A percentile compares a stretch with the other conserved stretches of the same genome.
These are phyloP conservation scores for Viola pubescens DNA, from an alignment of 441 rosid genomes.

Conservation along the genomic window DNA sequence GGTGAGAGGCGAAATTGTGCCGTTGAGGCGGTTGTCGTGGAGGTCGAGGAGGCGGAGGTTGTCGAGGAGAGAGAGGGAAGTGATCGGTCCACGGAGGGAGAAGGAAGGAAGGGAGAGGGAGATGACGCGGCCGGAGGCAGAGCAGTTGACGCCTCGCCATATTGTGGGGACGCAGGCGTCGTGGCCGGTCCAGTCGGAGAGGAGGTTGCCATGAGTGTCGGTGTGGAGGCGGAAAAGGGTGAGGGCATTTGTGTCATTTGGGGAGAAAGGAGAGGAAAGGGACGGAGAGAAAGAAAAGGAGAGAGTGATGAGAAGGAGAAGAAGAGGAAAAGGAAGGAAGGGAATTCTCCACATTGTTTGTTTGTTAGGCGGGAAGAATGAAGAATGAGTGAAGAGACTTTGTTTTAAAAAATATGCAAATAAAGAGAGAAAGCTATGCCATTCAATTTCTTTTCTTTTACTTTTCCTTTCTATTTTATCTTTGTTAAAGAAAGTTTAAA, in stretches of 20 bases:
- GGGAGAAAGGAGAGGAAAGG: constrained; percentile 15
- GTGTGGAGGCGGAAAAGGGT: constrained; percentile 76
- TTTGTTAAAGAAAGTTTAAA: background rate
- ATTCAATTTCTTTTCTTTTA: too few relatives aligned
- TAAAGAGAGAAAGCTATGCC: background rate
- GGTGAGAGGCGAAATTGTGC: constrained; percentile 50
- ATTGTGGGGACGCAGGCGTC: constrained; percentile 43
- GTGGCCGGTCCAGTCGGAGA: constrained; percentile 70
- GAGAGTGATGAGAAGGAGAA: constrained; percentile 13
- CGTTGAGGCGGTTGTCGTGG: constrained; percentile 78
- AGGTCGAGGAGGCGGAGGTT: constrained; percentile 82
- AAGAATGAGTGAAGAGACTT: too few relatives aligned
- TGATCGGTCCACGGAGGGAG: constrained; percentile 68
- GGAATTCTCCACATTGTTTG: constrained; percentile 18
- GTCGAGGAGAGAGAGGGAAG: constrained; percentile 57
- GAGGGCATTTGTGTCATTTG: constrained; percentile 67
- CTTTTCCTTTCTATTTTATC: constrained; percentile 14
- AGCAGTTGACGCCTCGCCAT: constrained; percentile 82
- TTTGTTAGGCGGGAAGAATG: background rate
- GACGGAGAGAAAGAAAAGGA: constrained; percentile 8
- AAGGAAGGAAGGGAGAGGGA: constrained; percentile 58
- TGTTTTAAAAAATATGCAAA: constrained; percentile 15
- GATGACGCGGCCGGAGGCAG: constrained; percentile 49
- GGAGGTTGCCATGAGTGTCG: constrained; percentile 77
- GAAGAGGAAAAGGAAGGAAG: constrained; percentile 15